Percentiles rank a stretch among this genome's conserved stretches.
Evolutionary conservation across 495 filamentous ascomycete genomes (phyloP).

Genomic region (Daldinia vernicosa): DNA sequence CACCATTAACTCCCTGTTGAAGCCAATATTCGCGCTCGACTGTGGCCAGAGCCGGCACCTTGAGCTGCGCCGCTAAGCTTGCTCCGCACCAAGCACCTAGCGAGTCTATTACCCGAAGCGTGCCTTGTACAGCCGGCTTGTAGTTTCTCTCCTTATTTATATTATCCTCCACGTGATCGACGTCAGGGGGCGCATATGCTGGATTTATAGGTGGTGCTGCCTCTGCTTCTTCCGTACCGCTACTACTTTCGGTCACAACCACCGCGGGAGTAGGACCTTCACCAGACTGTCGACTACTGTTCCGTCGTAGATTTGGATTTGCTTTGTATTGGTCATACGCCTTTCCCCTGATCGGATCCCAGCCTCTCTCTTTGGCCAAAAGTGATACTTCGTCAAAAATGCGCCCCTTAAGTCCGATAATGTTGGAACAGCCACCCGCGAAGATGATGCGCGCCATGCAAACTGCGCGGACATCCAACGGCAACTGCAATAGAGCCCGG

Average conservation of each 20-base stretch:
- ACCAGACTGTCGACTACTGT: constrained; percentile 47
- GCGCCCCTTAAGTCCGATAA: constrained; percentile 83
- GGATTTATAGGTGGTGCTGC: constrained; percentile 46
- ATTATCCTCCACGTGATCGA: constrained; percentile 71
- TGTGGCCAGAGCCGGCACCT: constrained; percentile 79
- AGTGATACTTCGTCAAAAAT: constrained; percentile 76
- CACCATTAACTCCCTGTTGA: constrained; percentile 77
- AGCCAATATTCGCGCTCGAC: constrained; percentile 87
- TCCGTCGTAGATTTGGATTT: constrained; percentile 60
- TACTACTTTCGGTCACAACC: constrained; percentile 12
- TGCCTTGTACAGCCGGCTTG: constrained; percentile 59
- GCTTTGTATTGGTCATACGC: constrained; percentile 63
- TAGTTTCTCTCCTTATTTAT: constrained; percentile 62
- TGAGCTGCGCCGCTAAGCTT: constrained; percentile 80
- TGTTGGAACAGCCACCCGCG: constrained; percentile 80
- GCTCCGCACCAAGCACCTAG: constrained; percentile 90
- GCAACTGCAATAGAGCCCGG: constrained; percentile 74
- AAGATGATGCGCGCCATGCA: constrained; percentile 94
- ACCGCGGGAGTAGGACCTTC: constrained; percentile 37
- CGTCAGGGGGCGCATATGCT: constrained; percentile 57
- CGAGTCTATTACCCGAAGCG: constrained; percentile 79
- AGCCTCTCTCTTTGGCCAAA: constrained; percentile 72
- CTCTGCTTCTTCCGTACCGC: constrained; percentile 32
- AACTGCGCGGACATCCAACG: constrained; percentile 79
- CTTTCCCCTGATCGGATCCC: constrained; percentile 77